Percentiles rank a stretch among this genome's conserved stretches.
Conservation (phyloP, 2,329 filamentous ascomycete species). For the Venturia pyrina region DNA sequence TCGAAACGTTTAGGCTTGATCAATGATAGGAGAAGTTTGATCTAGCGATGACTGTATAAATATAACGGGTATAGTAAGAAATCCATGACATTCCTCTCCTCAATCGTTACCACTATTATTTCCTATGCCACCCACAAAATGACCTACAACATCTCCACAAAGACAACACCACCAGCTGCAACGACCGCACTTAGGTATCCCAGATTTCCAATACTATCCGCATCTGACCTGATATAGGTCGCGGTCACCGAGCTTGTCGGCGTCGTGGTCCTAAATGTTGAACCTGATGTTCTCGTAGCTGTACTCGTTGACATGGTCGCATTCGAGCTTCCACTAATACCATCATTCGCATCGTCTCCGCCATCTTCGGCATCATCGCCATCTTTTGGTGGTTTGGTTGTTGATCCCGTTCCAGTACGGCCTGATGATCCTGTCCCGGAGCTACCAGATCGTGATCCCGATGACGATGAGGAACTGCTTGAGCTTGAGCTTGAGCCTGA, state of each 20-base stretch:
- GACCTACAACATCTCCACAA: background rate
- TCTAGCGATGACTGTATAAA: background rate
- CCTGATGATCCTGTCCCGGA: background rate
- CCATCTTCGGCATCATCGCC: background rate
- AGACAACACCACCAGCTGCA: background rate
- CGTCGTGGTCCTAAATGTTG: background rate
- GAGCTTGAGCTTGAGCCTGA: background rate
- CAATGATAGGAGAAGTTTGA: background rate
- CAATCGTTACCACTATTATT: background rate
- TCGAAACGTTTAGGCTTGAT: too few species aligned
- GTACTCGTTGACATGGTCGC: background rate
- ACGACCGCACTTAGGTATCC: background rate
- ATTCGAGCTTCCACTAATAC: background rate
- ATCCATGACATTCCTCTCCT: background rate
- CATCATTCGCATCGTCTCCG: background rate
- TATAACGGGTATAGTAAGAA: background rate
- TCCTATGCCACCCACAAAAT: background rate
- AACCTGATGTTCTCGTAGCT: background rate
- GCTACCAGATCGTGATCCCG: background rate
- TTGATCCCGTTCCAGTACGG: background rate
- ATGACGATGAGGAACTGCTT: background rate
- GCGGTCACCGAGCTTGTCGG: background rate
- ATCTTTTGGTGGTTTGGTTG: background rate
- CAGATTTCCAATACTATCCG: background rate
- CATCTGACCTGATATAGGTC: background rate